Evolutionary conservation across 345 rosid genomes (phyloP).

Genomic region (thale cress (Arabidopsis thaliana)): DNA sequence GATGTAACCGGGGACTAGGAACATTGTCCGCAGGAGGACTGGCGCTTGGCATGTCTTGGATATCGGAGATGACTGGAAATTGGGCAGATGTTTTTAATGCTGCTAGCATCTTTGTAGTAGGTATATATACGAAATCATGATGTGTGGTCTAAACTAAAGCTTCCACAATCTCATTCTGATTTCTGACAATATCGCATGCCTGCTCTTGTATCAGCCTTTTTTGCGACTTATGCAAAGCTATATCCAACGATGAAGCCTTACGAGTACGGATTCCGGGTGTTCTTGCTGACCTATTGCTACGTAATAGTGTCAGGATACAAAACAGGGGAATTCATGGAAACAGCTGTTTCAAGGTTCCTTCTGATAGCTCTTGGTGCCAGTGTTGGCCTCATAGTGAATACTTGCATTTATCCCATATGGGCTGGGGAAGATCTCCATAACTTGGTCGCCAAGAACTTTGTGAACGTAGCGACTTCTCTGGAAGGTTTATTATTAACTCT

Average conservation of each 20-base stretch:
- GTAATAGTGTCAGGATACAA: conserved; percentile 79
- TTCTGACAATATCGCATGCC: conserved; percentile 23
- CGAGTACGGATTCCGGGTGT: conserved; percentile 89
- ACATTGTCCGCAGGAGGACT: conserved; percentile 90
- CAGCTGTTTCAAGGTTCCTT: conserved; percentile 69
- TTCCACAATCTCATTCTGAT: conserved; percentile 18
- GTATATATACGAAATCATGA: conserved; percentile 41
- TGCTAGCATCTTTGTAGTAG: conserved; percentile 71
- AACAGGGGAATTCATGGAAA: conserved; percentile 71
- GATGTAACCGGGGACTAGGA: conserved; percentile 81
- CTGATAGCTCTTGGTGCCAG: conserved; percentile 77
- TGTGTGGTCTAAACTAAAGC: background rate
- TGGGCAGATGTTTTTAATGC: conserved; percentile 69
- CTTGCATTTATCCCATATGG: conserved; percentile 92
- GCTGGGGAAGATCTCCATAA: conserved; percentile 92
- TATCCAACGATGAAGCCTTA: conserved; percentile 89
- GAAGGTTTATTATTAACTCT: conserved; percentile 58
- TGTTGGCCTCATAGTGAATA: conserved; percentile 66
- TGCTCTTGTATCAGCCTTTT: conserved; percentile 55
- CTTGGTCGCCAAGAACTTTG: conserved; percentile 80
- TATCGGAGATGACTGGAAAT: conserved; percentile 62
- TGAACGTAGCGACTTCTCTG: conserved; percentile 75
- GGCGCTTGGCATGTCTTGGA: conserved; percentile 74
- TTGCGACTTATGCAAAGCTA: conserved; percentile 69
- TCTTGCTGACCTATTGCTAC: conserved; percentile 78